Conservation (phyloP, 2,329 filamentous ascomycete genomes). For the Ophidiomyces ophidiicola region DNA sequence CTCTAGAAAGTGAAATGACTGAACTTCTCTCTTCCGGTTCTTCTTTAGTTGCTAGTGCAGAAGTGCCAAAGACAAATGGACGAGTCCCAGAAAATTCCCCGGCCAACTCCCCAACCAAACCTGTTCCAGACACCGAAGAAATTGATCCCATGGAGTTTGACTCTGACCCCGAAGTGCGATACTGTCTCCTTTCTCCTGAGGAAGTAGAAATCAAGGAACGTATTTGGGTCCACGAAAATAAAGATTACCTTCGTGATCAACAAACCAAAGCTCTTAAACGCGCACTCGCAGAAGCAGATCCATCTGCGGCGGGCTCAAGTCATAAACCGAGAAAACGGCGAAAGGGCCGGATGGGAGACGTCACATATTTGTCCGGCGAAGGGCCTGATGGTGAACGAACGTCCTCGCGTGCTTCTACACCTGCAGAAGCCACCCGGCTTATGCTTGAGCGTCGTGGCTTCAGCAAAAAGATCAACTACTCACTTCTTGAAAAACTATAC, state of each 20-base stretch:
- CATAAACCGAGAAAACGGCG: conserved; percentile 41
- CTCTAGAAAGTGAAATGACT: conserved; percentile 56
- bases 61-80: conserved; percentile 2
- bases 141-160: conserved; percentile 74
- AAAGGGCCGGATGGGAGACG: conserved; percentile 36
- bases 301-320: conserved; percentile 18
- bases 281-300: conserved; percentile 45
- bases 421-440: conserved; percentile 56
- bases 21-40: conserved; percentile 45
- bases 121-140: conserved; percentile 43
- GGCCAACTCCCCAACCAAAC: conserved; percentile 24
- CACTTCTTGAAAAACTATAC: conserved; percentile 29
- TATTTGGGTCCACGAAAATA: conserved; percentile 91
- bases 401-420: conserved; percentile 52
- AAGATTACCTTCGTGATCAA: conserved; percentile 78
- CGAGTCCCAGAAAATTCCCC: conserved; percentile 7
- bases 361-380: conserved; percentile 35
- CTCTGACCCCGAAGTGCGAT: conserved; percentile 74
- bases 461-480: conserved; percentile 64
- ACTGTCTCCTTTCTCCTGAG: conserved; percentile 59
- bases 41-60: conserved; percentile 25
- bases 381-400: conserved; percentile 48
- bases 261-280: conserved; percentile 71
- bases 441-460: conserved; percentile 56
- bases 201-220: conserved; percentile 76